phyloP scores from a whole-genome alignment of 345 rosid species.

The Angophora floribunda region DNA sequence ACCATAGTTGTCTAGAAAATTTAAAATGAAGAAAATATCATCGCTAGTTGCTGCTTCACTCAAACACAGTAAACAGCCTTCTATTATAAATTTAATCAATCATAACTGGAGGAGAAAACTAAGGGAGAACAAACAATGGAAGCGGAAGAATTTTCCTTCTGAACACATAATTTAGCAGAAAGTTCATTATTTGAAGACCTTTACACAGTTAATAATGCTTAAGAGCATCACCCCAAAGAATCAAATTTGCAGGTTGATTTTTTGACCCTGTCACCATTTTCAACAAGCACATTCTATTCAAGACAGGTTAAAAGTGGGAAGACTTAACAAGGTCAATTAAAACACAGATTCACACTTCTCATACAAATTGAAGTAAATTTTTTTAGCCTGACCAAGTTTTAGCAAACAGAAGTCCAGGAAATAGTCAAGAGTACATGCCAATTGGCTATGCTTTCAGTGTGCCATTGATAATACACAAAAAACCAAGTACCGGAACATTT shows the following conservation, averaged over 20 bases:
- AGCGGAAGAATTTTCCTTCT: no score
- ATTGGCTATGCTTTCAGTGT: not conserved
- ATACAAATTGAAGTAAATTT: not conserved
- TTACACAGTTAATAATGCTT: not conserved
- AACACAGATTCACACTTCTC: not conserved
- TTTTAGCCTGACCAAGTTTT: not conserved
- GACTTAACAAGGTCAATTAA: not conserved
- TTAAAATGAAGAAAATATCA: no score
- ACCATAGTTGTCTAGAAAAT: no score
- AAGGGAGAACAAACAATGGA: not conserved
- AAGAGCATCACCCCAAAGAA: not conserved
- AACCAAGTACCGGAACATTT: slow-evolving; percentile 3
- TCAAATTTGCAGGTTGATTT: not conserved
- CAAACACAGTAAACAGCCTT: accelerated
- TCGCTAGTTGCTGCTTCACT: no score
- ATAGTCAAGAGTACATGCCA: not conserved
- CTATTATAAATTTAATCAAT: no score
- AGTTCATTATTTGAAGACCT: not conserved
- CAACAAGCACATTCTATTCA: no score
- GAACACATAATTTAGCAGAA: no score
- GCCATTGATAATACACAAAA: accelerated
- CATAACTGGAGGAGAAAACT: accelerated
- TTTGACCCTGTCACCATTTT: no score
- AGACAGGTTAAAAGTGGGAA: accelerated
- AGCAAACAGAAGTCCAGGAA: not conserved